phyloP scores from a whole-genome alignment of 2,329 filamentous ascomycete species.

The Diaporthe helianthi region DNA sequence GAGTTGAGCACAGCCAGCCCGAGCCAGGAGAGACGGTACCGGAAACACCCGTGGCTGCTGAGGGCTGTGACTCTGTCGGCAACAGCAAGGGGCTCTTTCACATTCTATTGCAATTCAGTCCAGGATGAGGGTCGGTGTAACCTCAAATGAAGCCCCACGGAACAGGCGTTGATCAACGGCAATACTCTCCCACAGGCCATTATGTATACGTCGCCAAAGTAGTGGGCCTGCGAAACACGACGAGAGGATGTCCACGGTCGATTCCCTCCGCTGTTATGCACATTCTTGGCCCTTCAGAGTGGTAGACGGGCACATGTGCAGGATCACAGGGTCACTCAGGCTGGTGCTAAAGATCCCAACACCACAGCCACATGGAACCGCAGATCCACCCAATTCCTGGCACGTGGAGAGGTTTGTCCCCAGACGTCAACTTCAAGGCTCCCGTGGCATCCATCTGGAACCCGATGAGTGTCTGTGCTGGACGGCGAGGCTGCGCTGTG shows the following conservation, averaged over 20 bases:
- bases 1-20: background rate
- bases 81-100: background rate
- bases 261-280: background rate
- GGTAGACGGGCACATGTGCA: background rate
- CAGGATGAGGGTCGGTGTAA: background rate
- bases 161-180: background rate
- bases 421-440: slow-evolving; percentile 2
- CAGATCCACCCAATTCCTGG: background rate
- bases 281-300: background rate
- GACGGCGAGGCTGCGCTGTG: slow-evolving; percentile 11
- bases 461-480: slow-evolving; percentile 11
- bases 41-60: background rate
- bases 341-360: background rate
- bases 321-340: background rate
- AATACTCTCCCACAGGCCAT: background rate
- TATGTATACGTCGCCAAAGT: background rate
- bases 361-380: background rate
- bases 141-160: background rate
- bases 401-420: background rate
- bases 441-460: background rate
- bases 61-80: background rate
- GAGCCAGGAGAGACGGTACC: background rate
- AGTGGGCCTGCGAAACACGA: slow-evolving; percentile 1
- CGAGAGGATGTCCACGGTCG: background rate
- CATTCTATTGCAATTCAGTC: background rate